Base-by-base conservation (phyloP, 2,329 filamentous ascomycete genomes). In the Epichloe sibirici region DNA sequence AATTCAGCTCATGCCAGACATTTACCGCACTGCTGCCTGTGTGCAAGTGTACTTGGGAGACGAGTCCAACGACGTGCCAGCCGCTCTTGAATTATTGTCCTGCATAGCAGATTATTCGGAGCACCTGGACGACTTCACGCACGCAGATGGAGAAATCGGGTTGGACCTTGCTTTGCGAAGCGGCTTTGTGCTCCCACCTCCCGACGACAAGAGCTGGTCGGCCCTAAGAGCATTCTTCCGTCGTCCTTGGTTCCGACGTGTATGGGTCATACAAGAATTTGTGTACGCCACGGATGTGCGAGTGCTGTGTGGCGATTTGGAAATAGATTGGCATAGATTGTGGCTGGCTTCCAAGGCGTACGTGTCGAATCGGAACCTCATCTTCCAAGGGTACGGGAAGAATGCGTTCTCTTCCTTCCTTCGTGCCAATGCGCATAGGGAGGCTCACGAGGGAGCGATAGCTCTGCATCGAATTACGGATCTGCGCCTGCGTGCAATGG, bases 221-320 rank as follows among this genome's bases (percentile, higher is more conserved):
- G 53, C 53, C 2, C 45, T 55, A 8, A 52, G 53, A 12, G 51
- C 53, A 5, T 55, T 55, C 28, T 48, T 55, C 21, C 51, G 53
- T 17, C 53, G 53, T 1, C 49, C 56, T 13, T 57, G 52, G 53
- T 56, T 56, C 13, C 52, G 54, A 40, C 54, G 56, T n/a, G 48
- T 51, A 25, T 57, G 56, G 56, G 39, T 57, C 44, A 57, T 57
- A 31, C 56, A 57, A 38, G 56, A 57, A 47, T 51, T 57, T 17
- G 54, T 53, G 6, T 55, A 52, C 25, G 54, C 55, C 2, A 56
- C 48, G 17, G 54, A 53, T 12, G 51, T 53, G 5, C 47, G 48
- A 11, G 47, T 57, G 25, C 13, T 46, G n/a, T 56, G 51, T 38
- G 53, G 49, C n/a, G 40, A 51, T 8, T 15, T 53, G n/a, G 53